Base-by-base conservation (phyloP, 2,329 filamentous ascomycete species). In the Biscogniauxia marginata region DNA sequence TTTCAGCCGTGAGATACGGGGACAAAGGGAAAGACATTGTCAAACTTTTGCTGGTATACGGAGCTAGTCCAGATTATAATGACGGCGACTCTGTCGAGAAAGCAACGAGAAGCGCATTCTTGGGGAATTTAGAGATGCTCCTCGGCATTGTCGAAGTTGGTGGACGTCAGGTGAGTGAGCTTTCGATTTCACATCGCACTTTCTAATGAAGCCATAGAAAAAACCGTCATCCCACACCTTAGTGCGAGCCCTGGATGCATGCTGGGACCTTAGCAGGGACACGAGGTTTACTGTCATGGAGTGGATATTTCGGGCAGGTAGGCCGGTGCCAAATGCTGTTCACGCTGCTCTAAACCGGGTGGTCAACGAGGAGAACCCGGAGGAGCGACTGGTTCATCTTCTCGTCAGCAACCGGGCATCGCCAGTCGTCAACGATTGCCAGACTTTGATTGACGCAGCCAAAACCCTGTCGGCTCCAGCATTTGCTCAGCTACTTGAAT, bases 21-120 rank as follows among this genome's bases (percentile, higher is more conserved):
- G 75, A 79, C 23, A 74, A 75, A 1, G 81, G 78, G 1, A 73
- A 76, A 23, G 73, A 74, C 5, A 68, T 85, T 13, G 74, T 86
- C 25, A 71, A 70, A 23, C 75, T 84, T 8, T 65, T 87, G 18
- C 70, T 86, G 7, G 59, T 67, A 1, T 74, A 79, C 25, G 83
- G 83, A 0, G 84, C 83, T 3, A 79, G 80, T 52, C 77, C 81
- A 0, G 80, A 86, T 62, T 79, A 79, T 64, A 79, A 79, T 19
- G 74, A 77, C 8, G 83, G 83, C 1, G 81, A 84, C 52, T 78
- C 81, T 4, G 75, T 86, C 3, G 79, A 82, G 61, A 78, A 80
- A 9, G 81, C 82, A 1, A 78, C 80, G 1, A 73, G 78, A 34
- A 81, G 78, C 56, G 80, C 79, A 0, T 80, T 78, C 56, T 68